These are phyloP conservation scores for Monosporascus sp. DNA, from an alignment of 2,329 filamentous ascomycete species.

Conservation along the genomic window DNA sequence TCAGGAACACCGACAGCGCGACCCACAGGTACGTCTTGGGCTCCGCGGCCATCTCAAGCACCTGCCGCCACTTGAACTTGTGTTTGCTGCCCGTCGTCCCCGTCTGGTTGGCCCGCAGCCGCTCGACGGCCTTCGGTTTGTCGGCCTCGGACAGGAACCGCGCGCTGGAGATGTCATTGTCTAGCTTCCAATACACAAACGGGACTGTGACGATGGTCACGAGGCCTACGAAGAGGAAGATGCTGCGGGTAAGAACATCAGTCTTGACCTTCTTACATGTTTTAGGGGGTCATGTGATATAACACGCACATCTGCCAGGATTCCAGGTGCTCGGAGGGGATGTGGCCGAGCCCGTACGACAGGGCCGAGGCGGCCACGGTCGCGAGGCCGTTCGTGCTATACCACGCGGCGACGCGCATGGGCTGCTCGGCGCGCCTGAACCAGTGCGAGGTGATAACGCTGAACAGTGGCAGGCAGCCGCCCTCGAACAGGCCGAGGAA, in stretches of 20 bases:
- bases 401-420: slow-evolving; percentile 51
- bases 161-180: slow-evolving; percentile 51
- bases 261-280: not conserved
- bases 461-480: slow-evolving; percentile 43
- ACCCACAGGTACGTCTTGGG: slow-evolving; percentile 55
- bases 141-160: slow-evolving; percentile 59
- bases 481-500: slow-evolving; percentile 54
- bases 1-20: slow-evolving; percentile 54
- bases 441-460: slow-evolving; percentile 58
- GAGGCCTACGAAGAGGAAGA: slow-evolving; percentile 58
- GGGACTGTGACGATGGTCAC: slow-evolving; percentile 54
- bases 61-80: slow-evolving; percentile 60
- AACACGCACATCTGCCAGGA: slow-evolving; percentile 35
- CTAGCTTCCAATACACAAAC: slow-evolving; percentile 53
- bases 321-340: slow-evolving; percentile 34
- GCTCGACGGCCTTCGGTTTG: slow-evolving; percentile 59
- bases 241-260: slow-evolving; percentile 20
- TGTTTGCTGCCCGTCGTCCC: slow-evolving; percentile 57
- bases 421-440: slow-evolving; percentile 56
- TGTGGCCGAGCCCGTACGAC: slow-evolving; percentile 51
- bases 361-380: slow-evolving; percentile 36
- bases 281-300: not conserved
- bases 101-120: slow-evolving; percentile 66
- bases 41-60: slow-evolving; percentile 43
- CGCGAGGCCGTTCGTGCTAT: slow-evolving; percentile 55